phyloP scores from a whole-genome alignment of 2,329 filamentous ascomycete genomes.

The Colletotrichum lindemuthianum region DNA sequence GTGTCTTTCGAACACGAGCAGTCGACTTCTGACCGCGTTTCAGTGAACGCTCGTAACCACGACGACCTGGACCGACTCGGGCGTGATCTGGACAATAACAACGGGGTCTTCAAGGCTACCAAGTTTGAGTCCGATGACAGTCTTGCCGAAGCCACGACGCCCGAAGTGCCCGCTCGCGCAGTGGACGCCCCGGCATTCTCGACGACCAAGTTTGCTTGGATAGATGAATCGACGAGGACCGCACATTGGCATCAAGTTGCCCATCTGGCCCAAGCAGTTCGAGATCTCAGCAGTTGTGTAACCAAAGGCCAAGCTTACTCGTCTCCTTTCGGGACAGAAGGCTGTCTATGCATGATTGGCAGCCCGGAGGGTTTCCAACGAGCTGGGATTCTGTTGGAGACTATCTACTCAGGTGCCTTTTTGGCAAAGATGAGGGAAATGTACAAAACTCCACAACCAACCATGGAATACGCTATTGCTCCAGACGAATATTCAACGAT shows the following conservation, averaged over 20 bases:
- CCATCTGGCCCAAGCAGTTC: conserved; percentile 18
- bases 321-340: conserved; percentile 4
- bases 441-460: conserved; percentile 12
- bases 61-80: conserved; percentile 17
- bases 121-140: conserved; percentile 14
- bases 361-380: conserved; percentile 12
- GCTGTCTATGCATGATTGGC: conserved; percentile 5
- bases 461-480: conserved; percentile 25
- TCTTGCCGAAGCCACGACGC: background rate
- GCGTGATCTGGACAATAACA: conserved; percentile 11
- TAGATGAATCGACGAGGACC: conserved; percentile 30
- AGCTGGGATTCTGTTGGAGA: conserved; percentile 26
- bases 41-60: conserved; percentile 25
- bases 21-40: conserved; percentile 3
- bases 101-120: conserved; percentile 24
- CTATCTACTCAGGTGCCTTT: conserved; percentile 29
- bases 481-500: conserved; percentile 23
- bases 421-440: conserved; percentile 17
- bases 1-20: background rate
- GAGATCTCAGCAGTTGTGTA: conserved; percentile 5
- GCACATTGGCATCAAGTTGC: conserved; percentile 32
- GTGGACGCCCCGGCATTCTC: background rate
- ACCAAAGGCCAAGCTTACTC: conserved; percentile 11
- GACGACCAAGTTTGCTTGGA: conserved; percentile 25
- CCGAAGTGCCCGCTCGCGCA: background rate